phyloP scores from a whole-genome alignment of 495 filamentous ascomycete species.

The Niebla homalea region DNA sequence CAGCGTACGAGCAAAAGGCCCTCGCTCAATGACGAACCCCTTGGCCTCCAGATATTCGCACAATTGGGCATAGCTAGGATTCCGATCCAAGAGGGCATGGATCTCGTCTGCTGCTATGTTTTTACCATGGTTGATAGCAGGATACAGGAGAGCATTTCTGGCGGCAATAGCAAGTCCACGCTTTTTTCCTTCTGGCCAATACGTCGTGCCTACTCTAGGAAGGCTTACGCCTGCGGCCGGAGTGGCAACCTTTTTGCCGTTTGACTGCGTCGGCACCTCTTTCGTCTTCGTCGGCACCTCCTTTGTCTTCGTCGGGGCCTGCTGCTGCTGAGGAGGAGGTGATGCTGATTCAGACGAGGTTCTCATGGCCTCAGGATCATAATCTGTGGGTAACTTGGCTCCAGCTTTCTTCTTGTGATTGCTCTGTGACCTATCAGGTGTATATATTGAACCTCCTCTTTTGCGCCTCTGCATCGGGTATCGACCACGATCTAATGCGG shows the following conservation, averaged over 20 bases:
- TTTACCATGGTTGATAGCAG: constrained; percentile 18
- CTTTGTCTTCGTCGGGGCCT: not conserved
- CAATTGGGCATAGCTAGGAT: constrained; percentile 36
- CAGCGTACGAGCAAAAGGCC: constrained; percentile 31
- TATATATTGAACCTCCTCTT: constrained; percentile 5
- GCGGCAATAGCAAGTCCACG: constrained; percentile 22
- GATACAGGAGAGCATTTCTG: constrained; percentile 14
- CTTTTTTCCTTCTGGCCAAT: constrained; percentile 25
- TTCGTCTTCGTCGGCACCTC: not conserved
- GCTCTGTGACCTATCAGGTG: not conserved
- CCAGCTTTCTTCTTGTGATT: constrained; percentile 1
- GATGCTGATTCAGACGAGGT: too few relatives aligned
- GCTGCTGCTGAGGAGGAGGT: not conserved
- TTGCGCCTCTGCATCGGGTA: constrained; percentile 17
- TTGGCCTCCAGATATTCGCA: constrained; percentile 34
- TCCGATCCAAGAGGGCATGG: constrained; percentile 27
- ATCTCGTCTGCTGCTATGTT: constrained; percentile 23
- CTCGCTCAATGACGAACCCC: constrained; percentile 31
- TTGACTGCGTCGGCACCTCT: not conserved
- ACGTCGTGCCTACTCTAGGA: constrained; percentile 8
- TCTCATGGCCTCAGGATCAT: not conserved
- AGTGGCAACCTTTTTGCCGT: not conserved
- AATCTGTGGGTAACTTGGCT: not conserved
- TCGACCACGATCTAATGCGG: constrained; percentile 16
- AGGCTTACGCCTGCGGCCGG: not conserved